Conservation (phyloP, 169 alveolate species). For the Cryptosporidium sp. region DNA sequence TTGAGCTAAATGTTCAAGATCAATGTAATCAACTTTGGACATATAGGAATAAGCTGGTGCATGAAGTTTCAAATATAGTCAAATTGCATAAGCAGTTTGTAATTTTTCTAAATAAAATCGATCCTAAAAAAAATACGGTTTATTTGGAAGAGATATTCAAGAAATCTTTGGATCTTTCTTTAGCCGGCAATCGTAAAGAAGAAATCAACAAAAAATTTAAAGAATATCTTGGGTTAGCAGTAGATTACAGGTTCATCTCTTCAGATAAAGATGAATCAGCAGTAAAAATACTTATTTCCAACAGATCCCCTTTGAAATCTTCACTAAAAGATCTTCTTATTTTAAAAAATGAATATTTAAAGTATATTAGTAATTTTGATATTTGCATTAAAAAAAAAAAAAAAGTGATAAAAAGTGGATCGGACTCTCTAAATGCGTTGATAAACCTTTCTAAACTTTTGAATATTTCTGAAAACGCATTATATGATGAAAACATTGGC, state of each 20-base stretch:
- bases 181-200: background rate
- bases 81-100: conserved; percentile 32
- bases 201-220: conserved; percentile 10
- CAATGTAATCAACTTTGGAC: conserved; percentile 69
- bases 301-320: background rate
- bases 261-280: conserved; percentile 6
- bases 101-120: conserved; percentile 1
- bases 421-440: conserved; percentile 11
- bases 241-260: conserved; percentile 6
- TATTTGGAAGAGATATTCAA: conserved; percentile 24
- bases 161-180: conserved; percentile 17
- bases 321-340: conserved; percentile 14
- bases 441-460: background rate
- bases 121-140: background rate
- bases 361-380: conserved; percentile 11
- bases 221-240: conserved; percentile 26
- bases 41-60: conserved; percentile 3
- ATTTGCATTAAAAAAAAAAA: conserved; percentile 27
- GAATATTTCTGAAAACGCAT: background rate
- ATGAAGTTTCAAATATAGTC: conserved; percentile 21
- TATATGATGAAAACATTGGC: background rate
- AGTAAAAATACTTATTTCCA: conserved; percentile 10
- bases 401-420: conserved; percentile 20
- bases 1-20: conserved; percentile 38
- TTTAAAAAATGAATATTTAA: conserved; percentile 20